phyloP scores from a whole-genome alignment of 441 rosid species.

The Erodium texanum region DNA sequence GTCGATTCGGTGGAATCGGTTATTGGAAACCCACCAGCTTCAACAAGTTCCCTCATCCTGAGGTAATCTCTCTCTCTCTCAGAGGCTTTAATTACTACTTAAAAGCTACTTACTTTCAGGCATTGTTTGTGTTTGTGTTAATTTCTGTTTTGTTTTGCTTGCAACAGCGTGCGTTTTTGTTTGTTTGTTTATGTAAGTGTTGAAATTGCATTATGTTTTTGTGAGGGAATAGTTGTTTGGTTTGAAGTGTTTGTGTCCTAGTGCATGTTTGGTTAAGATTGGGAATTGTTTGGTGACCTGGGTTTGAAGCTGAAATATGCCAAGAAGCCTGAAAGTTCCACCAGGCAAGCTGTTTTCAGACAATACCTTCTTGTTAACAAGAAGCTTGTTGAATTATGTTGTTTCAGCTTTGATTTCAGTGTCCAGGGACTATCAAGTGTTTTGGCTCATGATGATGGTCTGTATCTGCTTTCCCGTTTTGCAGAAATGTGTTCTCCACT shows the following conservation, averaged over 20 bases:
- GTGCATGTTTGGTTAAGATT: background rate
- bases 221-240: background rate
- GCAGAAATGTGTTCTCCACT: too few relatives aligned
- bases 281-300: background rate
- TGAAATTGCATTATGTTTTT: background rate
- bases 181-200: background rate
- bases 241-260: background rate
- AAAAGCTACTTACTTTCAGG: background rate
- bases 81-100: too few relatives aligned
- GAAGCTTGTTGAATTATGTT: background rate
- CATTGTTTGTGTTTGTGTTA: background rate
- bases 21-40: constrained; percentile 67
- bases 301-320: background rate
- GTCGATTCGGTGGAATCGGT: constrained; percentile 80
- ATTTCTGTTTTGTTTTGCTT: too few relatives aligned
- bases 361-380: background rate
- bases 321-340: too few relatives aligned
- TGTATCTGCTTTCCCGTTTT: too few relatives aligned
- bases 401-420: background rate
- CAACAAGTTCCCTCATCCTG: constrained; percentile 24
- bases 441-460: background rate
- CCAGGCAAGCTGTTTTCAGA: too few relatives aligned
- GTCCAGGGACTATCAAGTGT: background rate
- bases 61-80: constrained; percentile 25
- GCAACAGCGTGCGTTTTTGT: too few relatives aligned